Percentiles rank a stretch among this genome's conserved stretches.
Conservation (phyloP, 2,329 filamentous ascomycete genomes). For the Trichophyton schoenleinii region DNA sequence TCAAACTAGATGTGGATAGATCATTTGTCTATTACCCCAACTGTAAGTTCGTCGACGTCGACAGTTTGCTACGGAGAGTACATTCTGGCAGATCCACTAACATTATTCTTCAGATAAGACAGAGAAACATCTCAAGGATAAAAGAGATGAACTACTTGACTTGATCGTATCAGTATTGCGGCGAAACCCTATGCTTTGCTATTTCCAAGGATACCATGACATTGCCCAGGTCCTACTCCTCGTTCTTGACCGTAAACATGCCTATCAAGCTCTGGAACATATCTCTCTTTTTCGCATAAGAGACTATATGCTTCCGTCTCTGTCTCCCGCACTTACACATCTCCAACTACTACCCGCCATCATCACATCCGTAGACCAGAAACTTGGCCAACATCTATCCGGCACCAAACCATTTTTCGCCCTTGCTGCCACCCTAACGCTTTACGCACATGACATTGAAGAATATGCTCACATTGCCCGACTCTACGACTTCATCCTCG, state of each 20-base stretch:
- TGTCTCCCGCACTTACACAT: conserved; percentile 69
- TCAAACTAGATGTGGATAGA: conserved; percentile 80
- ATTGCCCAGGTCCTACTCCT: conserved; percentile 92
- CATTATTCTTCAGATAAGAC: conserved; percentile 46
- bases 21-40: conserved; percentile 96
- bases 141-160: conserved; percentile 64
- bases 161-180: conserved; percentile 74
- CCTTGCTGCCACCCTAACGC: conserved; percentile 79
- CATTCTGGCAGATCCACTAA: no score
- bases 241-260: conserved; percentile 55
- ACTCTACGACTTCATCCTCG: conserved; percentile 83
- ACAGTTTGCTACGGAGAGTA: no score
- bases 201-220: conserved; percentile 98
- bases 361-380: conserved; percentile 56
- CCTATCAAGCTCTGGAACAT: conserved; percentile 56
- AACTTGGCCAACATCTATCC: conserved; percentile 62
- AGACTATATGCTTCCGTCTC: conserved; percentile 91
- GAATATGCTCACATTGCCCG: conserved; percentile 78
- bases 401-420: conserved; percentile 81
- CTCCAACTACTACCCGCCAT: conserved; percentile 79
- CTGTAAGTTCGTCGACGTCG: conserved; percentile 39
- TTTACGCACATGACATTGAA: conserved; percentile 94
- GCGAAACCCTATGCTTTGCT: conserved; percentile 69
- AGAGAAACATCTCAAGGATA: conserved; percentile 52
- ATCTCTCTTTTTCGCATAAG: conserved; percentile 82